Percentiles rank a stretch among this genome's conserved stretches.
phyloP scores from a whole-genome alignment of 2,329 filamentous ascomycete species.

The Aspergillus flavus region DNA sequence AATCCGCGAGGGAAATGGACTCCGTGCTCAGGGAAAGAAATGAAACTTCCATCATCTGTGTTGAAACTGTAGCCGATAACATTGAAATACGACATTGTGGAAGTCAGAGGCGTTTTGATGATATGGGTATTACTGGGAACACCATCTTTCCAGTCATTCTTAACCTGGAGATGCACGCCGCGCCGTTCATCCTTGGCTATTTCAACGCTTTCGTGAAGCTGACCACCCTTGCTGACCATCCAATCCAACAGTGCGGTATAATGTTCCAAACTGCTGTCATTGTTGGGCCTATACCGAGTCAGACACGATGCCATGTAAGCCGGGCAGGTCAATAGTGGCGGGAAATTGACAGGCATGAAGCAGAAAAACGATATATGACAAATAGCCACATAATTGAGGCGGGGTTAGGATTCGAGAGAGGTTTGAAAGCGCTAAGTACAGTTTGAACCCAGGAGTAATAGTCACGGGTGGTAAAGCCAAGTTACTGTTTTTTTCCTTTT shows the following conservation, averaged over 20 bases:
- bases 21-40: constrained; percentile 34
- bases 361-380: not conserved
- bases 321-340: not conserved
- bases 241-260: constrained; percentile 37
- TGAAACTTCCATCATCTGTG: constrained; percentile 1
- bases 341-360: not conserved
- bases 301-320: constrained; percentile 5
- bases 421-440: not conserved
- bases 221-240: constrained; percentile 35
- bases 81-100: constrained; percentile 43
- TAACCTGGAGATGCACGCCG: constrained; percentile 41
- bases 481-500: not conserved
- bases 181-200: constrained; percentile 36
- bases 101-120: constrained; percentile 37
- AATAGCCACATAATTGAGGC: not conserved
- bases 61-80: constrained; percentile 29
- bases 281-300: constrained; percentile 12
- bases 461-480: not conserved
- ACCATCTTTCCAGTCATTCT: constrained; percentile 24
- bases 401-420: not conserved
- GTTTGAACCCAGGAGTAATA: not conserved
- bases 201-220: constrained; percentile 35
- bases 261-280: constrained; percentile 22
- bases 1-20: constrained; percentile 54
- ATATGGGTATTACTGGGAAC: constrained; percentile 36